Base-by-base conservation (phyloP, 139 green algal genomes). In the Closterium sp. region DNA sequence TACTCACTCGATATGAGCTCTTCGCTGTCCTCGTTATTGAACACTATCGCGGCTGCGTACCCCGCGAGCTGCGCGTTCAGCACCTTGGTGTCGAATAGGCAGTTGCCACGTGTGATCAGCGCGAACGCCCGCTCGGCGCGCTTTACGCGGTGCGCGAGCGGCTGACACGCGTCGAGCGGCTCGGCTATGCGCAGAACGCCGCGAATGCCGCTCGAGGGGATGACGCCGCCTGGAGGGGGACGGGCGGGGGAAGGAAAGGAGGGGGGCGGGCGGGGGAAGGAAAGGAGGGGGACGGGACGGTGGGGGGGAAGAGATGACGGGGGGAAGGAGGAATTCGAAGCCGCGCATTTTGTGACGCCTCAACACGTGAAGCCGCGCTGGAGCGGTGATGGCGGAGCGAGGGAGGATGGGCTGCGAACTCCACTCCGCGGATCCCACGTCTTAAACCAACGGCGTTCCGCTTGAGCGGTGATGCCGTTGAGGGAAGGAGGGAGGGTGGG, bases 1-100 rank as follows among this genome's bases (percentile, higher is more conserved):
- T 7, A 90, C 87, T 83, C 31, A 90, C 87, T 90, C 23, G 87
- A 84, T 32, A 90, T 85, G n/a, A 90, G 87, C 34, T 90, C 34
- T 19, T 35, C 23, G 25, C n/a, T 35, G 8, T 35, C 31, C 36
- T 90, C 34, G 87, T 90, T 90, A 35, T 90, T 90, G 87, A 84
- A 90, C 23, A 90, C 31, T 34, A 90, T 85, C 31, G 31, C 87
- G 36, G 87, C 87, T 8, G 87, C n/a, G 1, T 66, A 90, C 28
- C 87, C 87, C 23, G 87, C 87, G 19, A 66, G 8, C 76, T 91
- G 84, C 31, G 89, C 83, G 66, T 91, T 69, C 83, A 43, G 64
- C 6, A 91, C 81, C n/a, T 88, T 91, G 66, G 33, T 87, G 66
- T 85, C 64, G 33, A 91, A 85, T 31, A 55, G 88, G 88, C 88